phyloP scores from a whole-genome alignment of 2,329 filamentous ascomycete genomes.

The Aspergillus piperis region DNA sequence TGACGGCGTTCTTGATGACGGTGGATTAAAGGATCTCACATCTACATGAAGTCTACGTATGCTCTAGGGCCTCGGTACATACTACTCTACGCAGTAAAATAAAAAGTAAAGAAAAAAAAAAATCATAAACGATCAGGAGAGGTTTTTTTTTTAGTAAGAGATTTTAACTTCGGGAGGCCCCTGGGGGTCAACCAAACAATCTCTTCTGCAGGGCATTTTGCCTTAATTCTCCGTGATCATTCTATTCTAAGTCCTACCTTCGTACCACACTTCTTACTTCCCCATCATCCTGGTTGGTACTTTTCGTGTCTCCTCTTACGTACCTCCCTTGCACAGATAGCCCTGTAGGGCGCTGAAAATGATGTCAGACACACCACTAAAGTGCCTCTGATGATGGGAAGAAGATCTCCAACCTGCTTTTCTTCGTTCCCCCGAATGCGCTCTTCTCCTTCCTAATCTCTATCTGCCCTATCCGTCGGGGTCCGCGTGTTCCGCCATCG shows the following conservation, averaged over 20 bases:
- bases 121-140: too few relatives aligned
- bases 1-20: not conserved
- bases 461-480: not conserved
- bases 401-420: not conserved
- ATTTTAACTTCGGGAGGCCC: not conserved
- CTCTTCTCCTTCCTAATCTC: not conserved
- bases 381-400: not conserved
- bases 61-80: too few relatives aligned
- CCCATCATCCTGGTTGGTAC: too few relatives aligned
- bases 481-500: not conserved
- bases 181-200: not conserved
- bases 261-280: not conserved
- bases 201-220: not conserved
- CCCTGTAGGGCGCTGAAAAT: not conserved
- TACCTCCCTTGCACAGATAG: not conserved
- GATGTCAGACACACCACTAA: not conserved
- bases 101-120: too few relatives aligned
- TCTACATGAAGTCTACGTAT: too few relatives aligned
- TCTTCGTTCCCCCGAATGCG: not conserved
- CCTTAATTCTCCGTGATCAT: too few relatives aligned
- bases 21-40: not conserved
- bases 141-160: not conserved
- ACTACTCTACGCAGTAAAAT: too few relatives aligned
- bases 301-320: not conserved
- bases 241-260: not conserved